These are phyloP conservation scores for Lotus japonicus DNA, from an alignment of 306 rosid species.

Conservation along the genomic window DNA sequence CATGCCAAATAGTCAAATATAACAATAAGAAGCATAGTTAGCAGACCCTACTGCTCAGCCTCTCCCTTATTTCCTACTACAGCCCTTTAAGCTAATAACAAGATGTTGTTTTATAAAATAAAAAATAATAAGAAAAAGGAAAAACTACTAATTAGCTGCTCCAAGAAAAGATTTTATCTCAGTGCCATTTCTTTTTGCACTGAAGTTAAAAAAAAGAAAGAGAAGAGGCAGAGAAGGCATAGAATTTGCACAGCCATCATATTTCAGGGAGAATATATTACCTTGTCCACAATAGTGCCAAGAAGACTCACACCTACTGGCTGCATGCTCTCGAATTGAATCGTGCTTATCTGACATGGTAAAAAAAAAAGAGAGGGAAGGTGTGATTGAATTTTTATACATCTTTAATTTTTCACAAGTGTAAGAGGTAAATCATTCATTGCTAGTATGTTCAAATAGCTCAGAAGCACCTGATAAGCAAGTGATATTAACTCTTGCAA, in stretches of 20 bases:
- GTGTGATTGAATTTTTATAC: conserved; percentile 10
- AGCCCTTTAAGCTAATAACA: not conserved
- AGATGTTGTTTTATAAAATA: not conserved
- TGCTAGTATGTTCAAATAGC: conserved; percentile 5
- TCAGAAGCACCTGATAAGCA: conserved; percentile 82
- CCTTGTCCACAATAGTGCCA: conserved; percentile 83
- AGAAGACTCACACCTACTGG: conserved; percentile 90
- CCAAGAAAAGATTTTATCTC: not conserved
- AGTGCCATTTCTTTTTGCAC: not conserved
- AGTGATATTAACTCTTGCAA: conserved; percentile 94
- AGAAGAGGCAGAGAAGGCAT: not conserved
- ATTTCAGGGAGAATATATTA: conserved; percentile 26
- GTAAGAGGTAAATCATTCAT: conserved; percentile 6
- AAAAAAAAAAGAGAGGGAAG: not conserved
- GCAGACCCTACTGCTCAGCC: not conserved
- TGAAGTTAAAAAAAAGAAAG: not conserved
- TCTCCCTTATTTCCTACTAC: not conserved
- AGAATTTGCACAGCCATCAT: not conserved
- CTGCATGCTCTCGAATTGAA: conserved; percentile 93
- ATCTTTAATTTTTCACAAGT: not conserved
- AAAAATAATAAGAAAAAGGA: not conserved
- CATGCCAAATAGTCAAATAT: not conserved
- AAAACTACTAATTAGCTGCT: conserved; percentile 5
- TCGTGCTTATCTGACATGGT: conserved; percentile 75
- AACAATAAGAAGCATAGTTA: conserved; percentile 1